Conservation (phyloP, 2,329 filamentous ascomycete species). For the Sporothrix brunneoviolacea region DNA sequence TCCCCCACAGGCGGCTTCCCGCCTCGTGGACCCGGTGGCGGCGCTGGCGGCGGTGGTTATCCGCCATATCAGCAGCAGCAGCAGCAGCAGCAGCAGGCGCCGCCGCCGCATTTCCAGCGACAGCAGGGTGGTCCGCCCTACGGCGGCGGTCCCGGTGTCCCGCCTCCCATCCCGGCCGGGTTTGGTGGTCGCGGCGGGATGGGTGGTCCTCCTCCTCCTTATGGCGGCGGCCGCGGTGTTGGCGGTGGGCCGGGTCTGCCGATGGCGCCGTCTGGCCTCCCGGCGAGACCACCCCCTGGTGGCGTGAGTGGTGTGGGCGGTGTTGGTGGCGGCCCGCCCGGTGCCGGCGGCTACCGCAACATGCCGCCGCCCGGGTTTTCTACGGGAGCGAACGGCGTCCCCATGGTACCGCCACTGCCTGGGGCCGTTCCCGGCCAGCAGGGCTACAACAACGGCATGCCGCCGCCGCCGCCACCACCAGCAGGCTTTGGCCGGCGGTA, state of each 20-base stretch:
- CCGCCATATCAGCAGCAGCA: neutral
- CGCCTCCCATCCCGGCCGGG: conserved; percentile 28
- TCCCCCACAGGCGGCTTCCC: neutral
- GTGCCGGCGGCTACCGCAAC: conserved; percentile 19
- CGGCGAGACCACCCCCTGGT: conserved; percentile 42
- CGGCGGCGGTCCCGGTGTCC: conserved; percentile 16
- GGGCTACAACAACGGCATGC: conserved; percentile 13
- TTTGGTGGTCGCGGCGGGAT: conserved; percentile 27
- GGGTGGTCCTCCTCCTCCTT: neutral
- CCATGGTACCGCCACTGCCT: conserved; percentile 14
- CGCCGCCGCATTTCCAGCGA: conserved; percentile 19
- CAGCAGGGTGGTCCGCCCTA: conserved; percentile 17
- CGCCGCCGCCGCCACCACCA: conserved; percentile 18
- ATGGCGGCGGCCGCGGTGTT: neutral
- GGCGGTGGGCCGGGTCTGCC: conserved; percentile 34
- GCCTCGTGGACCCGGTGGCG: neutral
- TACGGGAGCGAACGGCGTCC: conserved; percentile 1
- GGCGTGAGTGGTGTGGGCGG: conserved; percentile 40
- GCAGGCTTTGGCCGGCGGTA: conserved; percentile 24
- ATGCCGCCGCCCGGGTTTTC: conserved; percentile 35
- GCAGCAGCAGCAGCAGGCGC: conserved; percentile 9
- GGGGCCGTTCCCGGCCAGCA: conserved; percentile 5
- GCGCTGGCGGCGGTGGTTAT: neutral
- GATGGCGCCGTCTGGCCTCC: conserved; percentile 43
- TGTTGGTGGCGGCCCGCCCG: too few relatives aligned